These are phyloP conservation scores for Diaporthe humulicola DNA, from an alignment of 2,329 filamentous ascomycete genomes.

Conservation along the genomic window DNA sequence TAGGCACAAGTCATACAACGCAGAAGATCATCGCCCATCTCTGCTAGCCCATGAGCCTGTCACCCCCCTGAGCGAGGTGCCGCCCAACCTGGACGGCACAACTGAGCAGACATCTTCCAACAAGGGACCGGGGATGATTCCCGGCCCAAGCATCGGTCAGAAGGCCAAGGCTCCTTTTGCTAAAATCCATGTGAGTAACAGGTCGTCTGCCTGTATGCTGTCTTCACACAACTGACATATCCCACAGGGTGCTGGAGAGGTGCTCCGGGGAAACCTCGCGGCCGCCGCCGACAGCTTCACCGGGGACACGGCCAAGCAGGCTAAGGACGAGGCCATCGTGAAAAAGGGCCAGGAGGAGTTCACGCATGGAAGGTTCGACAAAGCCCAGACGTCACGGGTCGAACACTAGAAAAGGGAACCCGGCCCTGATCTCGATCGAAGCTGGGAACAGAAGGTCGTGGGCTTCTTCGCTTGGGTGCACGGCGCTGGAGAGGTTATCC, in stretches of 20 bases:
- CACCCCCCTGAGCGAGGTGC: constrained; percentile 9
- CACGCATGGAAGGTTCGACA: not conserved
- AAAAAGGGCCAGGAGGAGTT: constrained; percentile 20
- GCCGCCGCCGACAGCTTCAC: constrained; percentile 22
- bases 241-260: constrained; percentile 14
- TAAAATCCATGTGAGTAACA: constrained; percentile 14
- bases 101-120: not conserved
- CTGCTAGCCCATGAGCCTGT: constrained; percentile 25
- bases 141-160: constrained; percentile 4
- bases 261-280: constrained; percentile 15
- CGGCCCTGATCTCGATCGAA: constrained; percentile 5
- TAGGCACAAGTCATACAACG: constrained; percentile 6
- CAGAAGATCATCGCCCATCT: not conserved
- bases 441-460: not conserved
- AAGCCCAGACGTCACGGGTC: not conserved
- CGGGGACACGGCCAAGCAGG: constrained; percentile 5
- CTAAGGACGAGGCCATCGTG: not conserved
- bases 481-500: not conserved
- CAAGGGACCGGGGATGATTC: not conserved
- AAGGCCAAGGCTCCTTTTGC: constrained; percentile 13
- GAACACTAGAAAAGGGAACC: constrained; percentile 24
- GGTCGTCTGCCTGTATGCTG: not conserved
- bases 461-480: constrained; percentile 9
- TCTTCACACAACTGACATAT: not conserved
- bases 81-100: constrained; percentile 8